Evolutionary conservation across 1,284 basidiomycete genomes (phyloP).

Genomic region (Ceratobasidium sp.): DNA sequence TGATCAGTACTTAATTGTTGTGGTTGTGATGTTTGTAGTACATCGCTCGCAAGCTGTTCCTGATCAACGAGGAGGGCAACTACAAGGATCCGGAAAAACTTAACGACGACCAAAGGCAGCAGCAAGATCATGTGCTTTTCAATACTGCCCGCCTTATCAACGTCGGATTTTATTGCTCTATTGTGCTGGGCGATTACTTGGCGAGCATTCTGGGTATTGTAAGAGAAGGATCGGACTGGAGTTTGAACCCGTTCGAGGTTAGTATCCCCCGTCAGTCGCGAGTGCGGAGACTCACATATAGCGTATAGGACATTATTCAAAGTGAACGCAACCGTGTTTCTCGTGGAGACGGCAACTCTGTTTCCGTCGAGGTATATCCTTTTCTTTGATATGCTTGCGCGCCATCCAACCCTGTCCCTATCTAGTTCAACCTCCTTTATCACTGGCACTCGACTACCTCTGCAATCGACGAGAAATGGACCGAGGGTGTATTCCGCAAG

Average conservation of each 20-base stretch:
- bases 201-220: conserved; percentile 37
- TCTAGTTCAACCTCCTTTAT: conserved; percentile 81
- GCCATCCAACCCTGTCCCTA: background rate
- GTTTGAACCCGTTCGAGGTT: conserved; percentile 27
- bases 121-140: conserved; percentile 83
- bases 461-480: conserved; percentile 71
- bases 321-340: conserved; percentile 8
- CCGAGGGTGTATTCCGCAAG: conserved; percentile 55
- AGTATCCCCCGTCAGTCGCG: background rate
- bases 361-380: conserved; percentile 67
- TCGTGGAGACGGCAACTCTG: conserved; percentile 63
- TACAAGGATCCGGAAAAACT: conserved; percentile 53
- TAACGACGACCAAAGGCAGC: conserved; percentile 50
- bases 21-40: conserved; percentile 56
- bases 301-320: conserved; percentile 17
- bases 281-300: background rate
- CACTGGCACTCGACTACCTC: conserved; percentile 82
- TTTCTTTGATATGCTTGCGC: background rate
- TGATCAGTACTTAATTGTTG: background rate
- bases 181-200: conserved; percentile 61
- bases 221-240: conserved; percentile 26
- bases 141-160: conserved; percentile 79
- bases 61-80: conserved; percentile 75
- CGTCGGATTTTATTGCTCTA: conserved; percentile 68
- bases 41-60: conserved; percentile 76